Evolutionary conservation across 2,329 filamentous ascomycete species (phyloP).

Genomic region (Ascochyta fabae): DNA sequence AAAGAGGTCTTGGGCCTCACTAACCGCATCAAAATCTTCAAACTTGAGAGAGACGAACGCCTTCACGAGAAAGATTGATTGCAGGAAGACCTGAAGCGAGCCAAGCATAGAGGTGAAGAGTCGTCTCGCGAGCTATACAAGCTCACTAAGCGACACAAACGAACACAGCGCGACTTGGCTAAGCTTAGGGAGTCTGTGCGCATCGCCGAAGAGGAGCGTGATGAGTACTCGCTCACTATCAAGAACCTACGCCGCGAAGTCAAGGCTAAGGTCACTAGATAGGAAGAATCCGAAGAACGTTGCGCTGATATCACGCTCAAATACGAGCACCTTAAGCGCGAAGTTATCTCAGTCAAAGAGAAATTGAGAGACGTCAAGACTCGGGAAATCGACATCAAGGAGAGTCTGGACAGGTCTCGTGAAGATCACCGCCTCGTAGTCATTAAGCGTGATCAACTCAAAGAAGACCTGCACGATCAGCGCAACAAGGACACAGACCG

Average conservation of each 20-base stretch:
- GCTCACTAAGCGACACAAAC: constrained; percentile 31
- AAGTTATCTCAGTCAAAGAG: constrained; percentile 33
- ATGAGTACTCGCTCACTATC: constrained; percentile 29
- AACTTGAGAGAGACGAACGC: constrained; percentile 32
- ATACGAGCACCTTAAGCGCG: constrained; percentile 33
- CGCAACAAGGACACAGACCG: constrained; percentile 23
- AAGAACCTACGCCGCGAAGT: constrained; percentile 31
- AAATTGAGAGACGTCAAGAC: constrained; percentile 28
- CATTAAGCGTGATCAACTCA: constrained; percentile 33
- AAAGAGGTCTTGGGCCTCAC: constrained; percentile 29
- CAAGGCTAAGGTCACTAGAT: constrained; percentile 25
- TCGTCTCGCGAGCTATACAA: constrained; percentile 30
- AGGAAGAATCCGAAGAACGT: constrained; percentile 33
- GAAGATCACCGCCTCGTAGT: constrained; percentile 30
- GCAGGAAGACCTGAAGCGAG: constrained; percentile 32
- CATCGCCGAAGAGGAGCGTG: constrained; percentile 28
- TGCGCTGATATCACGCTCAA: constrained; percentile 27
- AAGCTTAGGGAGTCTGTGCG: constrained; percentile 32
- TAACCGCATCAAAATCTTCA: constrained; percentile 32
- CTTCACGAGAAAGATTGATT: constrained; percentile 34
- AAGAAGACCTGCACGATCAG: constrained; percentile 30
- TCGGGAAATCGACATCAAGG: constrained; percentile 27
- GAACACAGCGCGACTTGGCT: constrained; percentile 28
- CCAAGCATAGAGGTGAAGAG: constrained; percentile 28
- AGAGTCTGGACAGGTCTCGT: constrained; percentile 23